A percentile compares a stretch with the other conserved stretches of the same genome.
These are phyloP conservation scores for Nemania sp. DNA, from an alignment of 2,329 filamentous ascomycete species.

Conservation along the genomic window DNA sequence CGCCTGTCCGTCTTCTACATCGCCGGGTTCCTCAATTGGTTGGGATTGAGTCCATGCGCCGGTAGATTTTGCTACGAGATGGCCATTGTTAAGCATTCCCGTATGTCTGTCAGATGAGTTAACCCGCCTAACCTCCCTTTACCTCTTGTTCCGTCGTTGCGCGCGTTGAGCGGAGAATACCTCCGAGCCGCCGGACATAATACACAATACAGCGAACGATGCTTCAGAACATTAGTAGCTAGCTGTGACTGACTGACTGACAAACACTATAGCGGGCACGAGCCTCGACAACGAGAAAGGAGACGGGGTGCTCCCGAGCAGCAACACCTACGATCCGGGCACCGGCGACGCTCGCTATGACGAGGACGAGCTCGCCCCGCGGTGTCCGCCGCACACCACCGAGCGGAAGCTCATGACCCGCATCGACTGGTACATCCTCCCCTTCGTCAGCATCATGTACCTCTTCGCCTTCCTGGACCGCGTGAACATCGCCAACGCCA, in stretches of 20 bases:
- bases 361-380: conserved; percentile 42
- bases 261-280: conserved; percentile 13
- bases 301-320: conserved; percentile 25
- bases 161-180: too few relatives aligned
- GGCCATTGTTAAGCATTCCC: background rate
- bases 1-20: too few relatives aligned
- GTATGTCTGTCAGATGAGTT: background rate
- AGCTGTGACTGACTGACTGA: conserved; percentile 8
- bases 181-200: too few relatives aligned
- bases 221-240: background rate
- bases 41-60: background rate
- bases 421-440: conserved; percentile 73
- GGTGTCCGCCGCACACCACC: conserved; percentile 59
- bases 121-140: too few relatives aligned
- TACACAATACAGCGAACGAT: background rate
- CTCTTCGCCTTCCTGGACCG: conserved; percentile 53
- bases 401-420: conserved; percentile 69
- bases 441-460: conserved; percentile 69
- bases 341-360: conserved; percentile 38
- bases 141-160: too few relatives aligned
- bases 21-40: background rate
- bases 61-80: background rate
- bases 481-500: conserved; percentile 81
- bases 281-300: conserved; percentile 35
- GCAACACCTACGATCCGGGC: conserved; percentile 39